Conservation (phyloP, 805 yeast genomes). For the Saccharomycopsis fermentans region DNA sequence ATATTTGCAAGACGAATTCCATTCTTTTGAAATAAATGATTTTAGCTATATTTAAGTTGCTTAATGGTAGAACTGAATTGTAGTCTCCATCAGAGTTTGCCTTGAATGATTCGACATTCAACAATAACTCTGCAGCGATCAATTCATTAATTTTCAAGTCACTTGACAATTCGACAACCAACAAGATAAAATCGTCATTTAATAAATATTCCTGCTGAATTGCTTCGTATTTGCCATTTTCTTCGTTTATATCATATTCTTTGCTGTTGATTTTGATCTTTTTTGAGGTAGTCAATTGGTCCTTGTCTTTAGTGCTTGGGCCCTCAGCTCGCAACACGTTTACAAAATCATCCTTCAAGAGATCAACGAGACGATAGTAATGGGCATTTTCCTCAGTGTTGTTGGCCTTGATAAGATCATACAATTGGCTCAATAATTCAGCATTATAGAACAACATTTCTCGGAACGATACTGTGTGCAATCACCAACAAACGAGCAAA, state of each 20-base stretch:
- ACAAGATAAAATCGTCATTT: slow-evolving; percentile 54
- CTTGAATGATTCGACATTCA: slow-evolving; percentile 31
- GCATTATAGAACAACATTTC: neutral
- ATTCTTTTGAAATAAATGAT: slow-evolving; percentile 60
- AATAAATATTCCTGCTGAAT: slow-evolving; percentile 33
- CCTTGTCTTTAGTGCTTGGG: slow-evolving; percentile 5
- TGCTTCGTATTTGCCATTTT: neutral
- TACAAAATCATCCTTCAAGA: slow-evolving; percentile 6
- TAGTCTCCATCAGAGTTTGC: neutral
- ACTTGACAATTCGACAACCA: slow-evolving; percentile 48
- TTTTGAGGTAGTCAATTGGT: slow-evolving; percentile 1
- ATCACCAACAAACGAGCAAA: too few relatives aligned
- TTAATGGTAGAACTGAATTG: neutral
- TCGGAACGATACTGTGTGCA: neutral
- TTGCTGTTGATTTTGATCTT: neutral
- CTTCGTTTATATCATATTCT: neutral
- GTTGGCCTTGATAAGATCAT: neutral
- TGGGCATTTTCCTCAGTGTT: neutral
- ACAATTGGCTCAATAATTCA: neutral
- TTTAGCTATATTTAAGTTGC: slow-evolving; percentile 48
- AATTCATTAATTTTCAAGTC: slow-evolving; percentile 70
- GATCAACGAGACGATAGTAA: neutral
- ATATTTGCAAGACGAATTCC: slow-evolving; percentile 62
- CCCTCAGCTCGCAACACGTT: slow-evolving; percentile 2
- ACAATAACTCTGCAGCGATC: slow-evolving; percentile 59